Evolutionary conservation across 2,329 filamentous ascomycete species (phyloP), one percentile per base, ranked within the genome.

Genomic region (Fusarium chaquense): DNA sequence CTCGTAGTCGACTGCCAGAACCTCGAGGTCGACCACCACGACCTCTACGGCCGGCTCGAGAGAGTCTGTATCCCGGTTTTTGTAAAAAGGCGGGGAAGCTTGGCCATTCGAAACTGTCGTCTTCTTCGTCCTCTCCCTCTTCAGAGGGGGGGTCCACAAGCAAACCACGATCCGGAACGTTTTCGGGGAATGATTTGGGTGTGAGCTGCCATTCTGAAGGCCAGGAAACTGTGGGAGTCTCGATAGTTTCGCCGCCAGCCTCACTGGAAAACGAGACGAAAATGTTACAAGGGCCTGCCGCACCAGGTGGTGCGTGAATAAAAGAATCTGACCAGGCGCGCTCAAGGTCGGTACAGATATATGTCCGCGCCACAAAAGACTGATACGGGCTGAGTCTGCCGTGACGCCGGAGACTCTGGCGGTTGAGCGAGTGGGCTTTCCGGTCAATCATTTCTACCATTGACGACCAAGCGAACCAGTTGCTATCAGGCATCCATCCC

Each of bases 321-420:
- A 79, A 79, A 5, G 62, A 70, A 15, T 74, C 61, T 2, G 61
- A 58, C 72, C 76, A 76, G 26, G 82, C 82, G 52, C 81, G 74
- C 69, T 89, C 86, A 80, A 85, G 83, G 20, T 77, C 77, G 33
- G 80, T 76, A 51, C 83, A 84, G 11, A 78, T 79, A 32, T 81
- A 78, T 40, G 85, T 18, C n/a, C 64, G 73, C 40, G 68, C 60
- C 26, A 68, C 36, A 32, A 80, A 78, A 7, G 56, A 61, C 22
- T 67, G 56, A 46, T 76, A 57, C 11, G 57, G 57, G 32, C 53
- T 61, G n/a, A 61, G 43, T 11, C 46, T 44, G 8, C 52, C 45
- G 30, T 60, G 51, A 2, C 43, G 43, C 32, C 62, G 57, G n/a
- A 63, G 65, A 47, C 62, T 67, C 36, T 62, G 59, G 15, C 58